Percentiles rank a stretch among this genome's conserved stretches.
phyloP scores from a whole-genome alignment of 768 basidiomycete genomes.

The Myochromella boudieri region DNA sequence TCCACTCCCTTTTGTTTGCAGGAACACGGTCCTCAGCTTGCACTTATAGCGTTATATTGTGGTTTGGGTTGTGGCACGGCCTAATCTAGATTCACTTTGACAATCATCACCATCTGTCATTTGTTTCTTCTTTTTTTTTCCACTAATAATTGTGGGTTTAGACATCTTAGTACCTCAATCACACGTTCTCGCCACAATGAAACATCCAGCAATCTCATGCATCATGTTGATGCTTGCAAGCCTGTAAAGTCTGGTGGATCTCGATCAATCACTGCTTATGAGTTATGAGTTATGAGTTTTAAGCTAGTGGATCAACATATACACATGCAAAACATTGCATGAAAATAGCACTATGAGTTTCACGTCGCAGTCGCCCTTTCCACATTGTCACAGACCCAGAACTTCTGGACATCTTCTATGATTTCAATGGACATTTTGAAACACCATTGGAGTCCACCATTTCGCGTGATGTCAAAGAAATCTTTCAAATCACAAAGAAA shows the following conservation, averaged over 20 bases:
- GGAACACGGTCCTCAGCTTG: too few relatives aligned
- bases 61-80: too few relatives aligned
- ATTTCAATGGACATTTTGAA: slow-evolving; percentile 7
- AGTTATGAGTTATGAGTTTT: too few relatives aligned
- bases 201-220: slow-evolving; percentile 18
- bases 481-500: neutral
- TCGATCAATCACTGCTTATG: slow-evolving; percentile 3
- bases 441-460: neutral
- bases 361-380: slow-evolving; percentile 6
- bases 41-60: too few relatives aligned
- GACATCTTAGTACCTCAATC: slow-evolving; percentile 12
- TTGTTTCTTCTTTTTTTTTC: too few relatives aligned
- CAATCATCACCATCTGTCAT: too few relatives aligned
- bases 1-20: too few relatives aligned
- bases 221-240: slow-evolving; percentile 16
- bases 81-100: too few relatives aligned
- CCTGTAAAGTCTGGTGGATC: slow-evolving; percentile 10
- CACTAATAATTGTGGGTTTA: slow-evolving; percentile 3
- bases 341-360: slow-evolving; percentile 13
- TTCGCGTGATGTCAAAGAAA: slow-evolving; percentile 10
- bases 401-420: slow-evolving; percentile 13
- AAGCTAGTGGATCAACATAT: slow-evolving; percentile 21
- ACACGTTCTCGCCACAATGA: slow-evolving; percentile 20
- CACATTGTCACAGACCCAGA: slow-evolving; percentile 4
- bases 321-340: slow-evolving; percentile 16